Evolutionary conservation across 345 rosid genomes (phyloP).

Genomic region (Populus davidiana): DNA sequence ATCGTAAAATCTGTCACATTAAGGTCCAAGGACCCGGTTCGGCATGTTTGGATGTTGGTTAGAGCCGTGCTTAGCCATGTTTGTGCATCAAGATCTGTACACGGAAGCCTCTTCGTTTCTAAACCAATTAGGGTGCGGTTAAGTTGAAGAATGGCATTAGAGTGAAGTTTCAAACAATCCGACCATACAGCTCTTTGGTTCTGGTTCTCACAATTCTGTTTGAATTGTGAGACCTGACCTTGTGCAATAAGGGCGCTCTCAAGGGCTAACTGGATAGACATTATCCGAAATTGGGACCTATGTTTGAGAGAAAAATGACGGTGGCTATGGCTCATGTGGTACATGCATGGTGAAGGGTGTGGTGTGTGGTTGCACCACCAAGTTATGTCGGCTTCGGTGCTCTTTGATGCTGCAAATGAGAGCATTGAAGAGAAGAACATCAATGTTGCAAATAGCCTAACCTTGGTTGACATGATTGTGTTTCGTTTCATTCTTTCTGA

Average conservation of each 20-base stretch:
- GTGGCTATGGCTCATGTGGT: slow-evolving; percentile 35
- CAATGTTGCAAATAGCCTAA: slow-evolving; percentile 19
- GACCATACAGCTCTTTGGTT: slow-evolving; percentile 46
- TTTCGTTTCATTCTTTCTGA: not conserved
- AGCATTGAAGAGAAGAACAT: slow-evolving; percentile 26
- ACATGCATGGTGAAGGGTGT: slow-evolving; percentile 62
- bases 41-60: slow-evolving; percentile 74
- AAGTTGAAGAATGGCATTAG: slow-evolving; percentile 53
- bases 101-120: slow-evolving; percentile 2
- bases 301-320: slow-evolving; percentile 33
- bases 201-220: slow-evolving; percentile 25
- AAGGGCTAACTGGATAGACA: slow-evolving; percentile 48
- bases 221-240: slow-evolving; percentile 24
- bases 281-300: slow-evolving; percentile 47
- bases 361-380: slow-evolving; percentile 84
- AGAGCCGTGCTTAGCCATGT: slow-evolving; percentile 89
- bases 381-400: slow-evolving; percentile 26
- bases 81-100: slow-evolving; percentile 63
- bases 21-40: slow-evolving; percentile 50
- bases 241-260: slow-evolving; percentile 43
- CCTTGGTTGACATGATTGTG: slow-evolving; percentile 18
- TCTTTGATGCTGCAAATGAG: slow-evolving; percentile 16
- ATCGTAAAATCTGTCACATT: slow-evolving; percentile 51
- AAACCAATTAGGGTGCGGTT: slow-evolving; percentile 53
- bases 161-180: slow-evolving; percentile 64